Base-by-base conservation (phyloP, 768 basidiomycete species). In the Tylopilus balloui region DNA sequence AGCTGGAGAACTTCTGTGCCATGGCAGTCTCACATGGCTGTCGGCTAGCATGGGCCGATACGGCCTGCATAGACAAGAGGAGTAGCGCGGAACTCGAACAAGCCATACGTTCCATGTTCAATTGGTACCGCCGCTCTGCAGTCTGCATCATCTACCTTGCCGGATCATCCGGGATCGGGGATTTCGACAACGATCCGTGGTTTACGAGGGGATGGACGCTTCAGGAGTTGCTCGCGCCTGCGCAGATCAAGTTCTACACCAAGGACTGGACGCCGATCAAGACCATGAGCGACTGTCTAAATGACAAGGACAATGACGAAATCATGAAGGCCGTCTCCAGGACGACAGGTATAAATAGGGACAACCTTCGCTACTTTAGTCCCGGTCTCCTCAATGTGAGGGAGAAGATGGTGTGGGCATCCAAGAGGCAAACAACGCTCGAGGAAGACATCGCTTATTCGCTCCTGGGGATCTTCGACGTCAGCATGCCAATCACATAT, bases 31-130 rank as follows among this genome's bases (percentile, higher is more conserved):
- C 39, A 25, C 47, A 52, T 20, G 60, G 57, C 6, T 61, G 53
- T 45, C 45, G 19, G 7, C 41, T 58, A 3, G 65, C 50, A 34
- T 65, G 62, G 64, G 53, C 52, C 6, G 65, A 66, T 24, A 62
- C 65, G 0, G 57, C 53, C 17, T 65, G 64, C 40, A 60, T 66
- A 32, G 48, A 65, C 23, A 66, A 59, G n/a, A 38, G 41, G 11
- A 64, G 64, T 43, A 65, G 64, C 14, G 55, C 64, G 12, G 65
- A 66, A 17, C 60, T 66, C 11, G 60, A 62, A 20, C 65, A 65
- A 42, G 57, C 64, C 24, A 62, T 65, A n/a, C 60, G 60, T 12
- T 53, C 64, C 31, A 64, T 65, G 64, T 57, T 57, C 47, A 52
- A 44, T 24, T 57, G 56, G 56, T 57, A 65, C 15, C 53, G 62